phyloP scores from a whole-genome alignment of 164 flowering plant genomes.

The Piper longum region DNA sequence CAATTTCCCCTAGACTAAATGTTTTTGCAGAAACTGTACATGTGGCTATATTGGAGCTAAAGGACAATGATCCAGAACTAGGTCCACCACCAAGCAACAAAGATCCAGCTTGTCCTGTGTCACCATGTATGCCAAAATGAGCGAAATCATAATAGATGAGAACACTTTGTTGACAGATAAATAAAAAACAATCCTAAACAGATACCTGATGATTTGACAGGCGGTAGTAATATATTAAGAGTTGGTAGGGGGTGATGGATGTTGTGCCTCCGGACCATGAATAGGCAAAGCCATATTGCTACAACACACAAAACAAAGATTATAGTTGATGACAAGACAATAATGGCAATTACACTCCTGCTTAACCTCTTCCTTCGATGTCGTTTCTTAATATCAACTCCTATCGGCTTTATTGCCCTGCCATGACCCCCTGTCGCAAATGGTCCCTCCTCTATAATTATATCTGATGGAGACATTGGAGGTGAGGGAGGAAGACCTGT shows the following conservation, averaged over 20 bases:
- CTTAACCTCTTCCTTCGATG: constrained; percentile 22
- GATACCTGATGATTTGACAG: constrained; percentile 44
- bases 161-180: not conserved
- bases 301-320: too few species aligned
- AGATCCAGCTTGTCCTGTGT: constrained; percentile 38
- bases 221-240: constrained; percentile 18
- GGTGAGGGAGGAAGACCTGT: constrained; percentile 66
- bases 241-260: constrained; percentile 11
- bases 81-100: constrained; percentile 34
- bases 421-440: constrained; percentile 29
- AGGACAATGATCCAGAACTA: constrained; percentile 51
- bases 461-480: constrained; percentile 32
- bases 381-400: constrained; percentile 51
- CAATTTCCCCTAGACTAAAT: constrained; percentile 36
- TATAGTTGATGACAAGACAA: constrained; percentile 40
- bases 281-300: constrained; percentile 21
- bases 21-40: constrained; percentile 75
- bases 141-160: not conserved
- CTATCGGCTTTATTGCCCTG: constrained; percentile 49
- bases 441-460: constrained; percentile 34
- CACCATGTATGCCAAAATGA: not conserved
- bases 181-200: not conserved
- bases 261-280: constrained; percentile 14
- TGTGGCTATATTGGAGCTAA: constrained; percentile 58
- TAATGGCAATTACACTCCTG: constrained; percentile 44